A percentile compares a stretch with the other conserved stretches of the same genome.
phyloP scores from a whole-genome alignment of 805 yeast genomes.

The Sugiyamaella smithiae region DNA sequence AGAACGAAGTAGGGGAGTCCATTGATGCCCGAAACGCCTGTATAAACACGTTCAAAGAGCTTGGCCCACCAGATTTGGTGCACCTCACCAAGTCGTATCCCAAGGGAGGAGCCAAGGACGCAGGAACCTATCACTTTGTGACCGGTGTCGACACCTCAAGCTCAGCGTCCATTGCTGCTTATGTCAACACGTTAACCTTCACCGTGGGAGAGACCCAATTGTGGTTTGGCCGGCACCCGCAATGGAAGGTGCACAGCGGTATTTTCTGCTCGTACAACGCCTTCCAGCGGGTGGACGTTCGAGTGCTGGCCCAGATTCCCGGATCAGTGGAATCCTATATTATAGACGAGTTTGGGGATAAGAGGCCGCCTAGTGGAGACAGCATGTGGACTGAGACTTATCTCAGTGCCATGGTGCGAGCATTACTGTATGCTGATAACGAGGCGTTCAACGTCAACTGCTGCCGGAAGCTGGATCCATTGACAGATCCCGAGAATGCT shows the following conservation, averaged over 20 bases:
- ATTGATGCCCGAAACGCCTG: constrained; percentile 47
- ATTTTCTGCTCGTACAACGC: constrained; percentile 61
- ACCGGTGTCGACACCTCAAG: constrained; percentile 54
- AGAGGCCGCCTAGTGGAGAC: constrained; percentile 35
- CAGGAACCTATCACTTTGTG: constrained; percentile 53
- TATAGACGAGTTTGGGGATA: constrained; percentile 37
- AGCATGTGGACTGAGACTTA: constrained; percentile 48
- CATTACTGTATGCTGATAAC: constrained; percentile 74
- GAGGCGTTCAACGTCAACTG: constrained; percentile 78
- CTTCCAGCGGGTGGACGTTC: constrained; percentile 68
- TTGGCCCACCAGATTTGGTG: constrained; percentile 75
- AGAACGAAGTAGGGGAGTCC: constrained; percentile 51
- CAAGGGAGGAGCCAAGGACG: constrained; percentile 41
- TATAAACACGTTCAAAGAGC: constrained; percentile 44
- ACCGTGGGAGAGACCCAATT: constrained; percentile 53
- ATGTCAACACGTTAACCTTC: constrained; percentile 47
- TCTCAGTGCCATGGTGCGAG: constrained; percentile 69
- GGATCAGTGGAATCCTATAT: constrained; percentile 42
- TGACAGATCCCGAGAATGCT: constrained; percentile 49
- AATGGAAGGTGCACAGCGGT: constrained; percentile 42
- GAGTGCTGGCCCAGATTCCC: constrained; percentile 61
- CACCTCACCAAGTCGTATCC: constrained; percentile 46
- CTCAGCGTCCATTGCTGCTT: constrained; percentile 54
- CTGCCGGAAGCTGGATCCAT: constrained; percentile 78
- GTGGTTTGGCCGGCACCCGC: constrained; percentile 65